Conservation (phyloP, 768 basidiomycete species). For the Chlorophyllum brunneum region DNA sequence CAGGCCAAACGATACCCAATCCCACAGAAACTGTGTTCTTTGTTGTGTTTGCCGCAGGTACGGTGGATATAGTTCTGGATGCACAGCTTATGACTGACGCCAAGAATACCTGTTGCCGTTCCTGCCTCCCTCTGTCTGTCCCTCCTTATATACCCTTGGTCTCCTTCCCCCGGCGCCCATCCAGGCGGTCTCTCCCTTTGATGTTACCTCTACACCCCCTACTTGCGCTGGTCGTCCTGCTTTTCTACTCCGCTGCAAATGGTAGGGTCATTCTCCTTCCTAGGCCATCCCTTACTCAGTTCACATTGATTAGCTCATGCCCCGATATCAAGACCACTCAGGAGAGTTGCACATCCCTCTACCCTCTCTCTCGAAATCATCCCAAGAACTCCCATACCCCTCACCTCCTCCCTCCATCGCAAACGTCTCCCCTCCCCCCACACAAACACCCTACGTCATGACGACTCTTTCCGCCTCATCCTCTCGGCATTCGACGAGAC, state of each 20-base stretch:
- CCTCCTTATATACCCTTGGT: neutral
- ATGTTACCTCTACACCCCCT: conserved; percentile 32
- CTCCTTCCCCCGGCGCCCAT: conserved; percentile 10
- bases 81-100: conserved; percentile 18
- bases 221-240: conserved; percentile 43
- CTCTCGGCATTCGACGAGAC: conserved; percentile 62
- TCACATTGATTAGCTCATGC: conserved; percentile 39
- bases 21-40: neutral
- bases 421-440: conserved; percentile 31
- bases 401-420: conserved; percentile 19
- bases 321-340: conserved; percentile 42
- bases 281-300: neutral
- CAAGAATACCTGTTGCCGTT: conserved; percentile 16
- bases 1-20: neutral
- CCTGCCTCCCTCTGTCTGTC: conserved; percentile 2
- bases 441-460: conserved; percentile 52
- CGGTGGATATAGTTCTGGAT: neutral
- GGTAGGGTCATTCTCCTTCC: neutral
- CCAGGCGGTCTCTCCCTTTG: conserved; percentile 28
- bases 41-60: conserved; percentile 9
- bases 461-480: conserved; percentile 69
- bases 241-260: conserved; percentile 20
- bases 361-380: conserved; percentile 54
- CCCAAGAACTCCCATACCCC: conserved; percentile 34
- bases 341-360: conserved; percentile 45